phyloP scores from a whole-genome alignment of 805 yeast genomes.

The Ogataea degrootiae region DNA sequence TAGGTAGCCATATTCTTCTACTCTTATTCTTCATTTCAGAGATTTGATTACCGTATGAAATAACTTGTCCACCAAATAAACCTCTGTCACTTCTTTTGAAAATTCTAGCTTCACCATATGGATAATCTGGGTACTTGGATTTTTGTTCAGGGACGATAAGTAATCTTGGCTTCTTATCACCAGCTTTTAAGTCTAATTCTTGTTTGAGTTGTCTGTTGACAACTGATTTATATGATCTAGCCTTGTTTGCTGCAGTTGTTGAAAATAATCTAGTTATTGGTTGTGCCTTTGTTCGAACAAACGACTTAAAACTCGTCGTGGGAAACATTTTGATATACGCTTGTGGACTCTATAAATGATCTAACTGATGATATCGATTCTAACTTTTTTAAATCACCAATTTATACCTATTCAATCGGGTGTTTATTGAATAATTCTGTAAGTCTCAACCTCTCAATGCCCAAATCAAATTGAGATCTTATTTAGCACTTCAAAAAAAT shows the following conservation, averaged over 20 bases:
- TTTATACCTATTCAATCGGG: no score
- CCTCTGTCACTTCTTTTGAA: conserved; percentile 87
- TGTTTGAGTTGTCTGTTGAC: conserved; percentile 43
- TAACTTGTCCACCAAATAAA: conserved; percentile 82
- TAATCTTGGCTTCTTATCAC: conserved; percentile 45
- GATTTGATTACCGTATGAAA: conserved; percentile 70
- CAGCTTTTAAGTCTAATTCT: conserved; percentile 42
- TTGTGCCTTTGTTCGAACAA: neutral
- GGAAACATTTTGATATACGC: neutral
- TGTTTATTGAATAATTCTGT: no score
- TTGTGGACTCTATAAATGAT: neutral
- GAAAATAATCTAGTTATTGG: conserved; percentile 21
- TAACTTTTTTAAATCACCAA: no score
- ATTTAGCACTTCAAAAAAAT: no score
- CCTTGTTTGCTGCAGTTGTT: conserved; percentile 12
- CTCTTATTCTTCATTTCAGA: conserved; percentile 72
- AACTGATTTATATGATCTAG: conserved; percentile 35
- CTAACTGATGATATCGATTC: no score
- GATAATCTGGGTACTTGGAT: conserved; percentile 56
- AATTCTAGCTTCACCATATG: conserved; percentile 71
- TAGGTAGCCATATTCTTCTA: conserved; percentile 75
- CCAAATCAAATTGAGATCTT: no score
- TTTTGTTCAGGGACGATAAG: conserved; percentile 39
- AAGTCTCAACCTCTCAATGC: no score
- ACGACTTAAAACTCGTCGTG: neutral